Conservation (phyloP, 257 asterid species). For the Anisodus tanguticus region DNA sequence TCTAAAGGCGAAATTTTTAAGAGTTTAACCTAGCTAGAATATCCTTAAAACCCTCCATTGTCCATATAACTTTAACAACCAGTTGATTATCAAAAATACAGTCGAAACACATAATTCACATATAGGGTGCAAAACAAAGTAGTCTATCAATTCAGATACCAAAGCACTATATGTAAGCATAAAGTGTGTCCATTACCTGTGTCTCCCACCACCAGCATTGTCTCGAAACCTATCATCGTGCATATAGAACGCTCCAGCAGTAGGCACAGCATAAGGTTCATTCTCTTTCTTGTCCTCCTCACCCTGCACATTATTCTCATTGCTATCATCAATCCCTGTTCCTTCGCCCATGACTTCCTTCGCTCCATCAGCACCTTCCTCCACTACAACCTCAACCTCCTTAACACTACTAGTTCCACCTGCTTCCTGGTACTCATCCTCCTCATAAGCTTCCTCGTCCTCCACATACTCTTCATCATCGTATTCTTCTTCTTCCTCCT, state of each 20-base stretch:
- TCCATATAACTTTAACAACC: slow-evolving; percentile 1
- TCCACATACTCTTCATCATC: slow-evolving; percentile 55
- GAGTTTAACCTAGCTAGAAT: slow-evolving; percentile 8
- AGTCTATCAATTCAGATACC: not conserved
- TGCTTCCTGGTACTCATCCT: slow-evolving; percentile 40
- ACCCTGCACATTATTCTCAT: slow-evolving; percentile 44
- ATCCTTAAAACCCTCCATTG: not conserved
- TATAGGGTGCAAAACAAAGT: not conserved
- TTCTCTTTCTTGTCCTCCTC: slow-evolving; percentile 64
- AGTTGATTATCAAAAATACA: not conserved
- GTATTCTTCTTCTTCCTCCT: slow-evolving; percentile 39
- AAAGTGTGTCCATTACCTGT: slow-evolving; percentile 54
- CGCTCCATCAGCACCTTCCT: slow-evolving; percentile 38
- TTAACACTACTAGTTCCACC: slow-evolving; percentile 30
- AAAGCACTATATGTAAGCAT: not conserved
- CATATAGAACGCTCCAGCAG: slow-evolving; percentile 98
- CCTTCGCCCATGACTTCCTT: slow-evolving; percentile 37
- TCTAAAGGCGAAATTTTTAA: not conserved
- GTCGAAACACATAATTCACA: not conserved
- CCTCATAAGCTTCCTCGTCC: slow-evolving; percentile 49
- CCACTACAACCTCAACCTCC: slow-evolving; percentile 42
- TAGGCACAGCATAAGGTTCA: slow-evolving; percentile 95
- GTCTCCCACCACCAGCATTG: slow-evolving; percentile 75
- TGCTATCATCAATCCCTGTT: slow-evolving; percentile 35
- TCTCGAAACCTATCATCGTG: slow-evolving; percentile 96